Evolutionary conservation across 306 rosid genomes (phyloP).

Genomic region (Alnus rubra): DNA sequence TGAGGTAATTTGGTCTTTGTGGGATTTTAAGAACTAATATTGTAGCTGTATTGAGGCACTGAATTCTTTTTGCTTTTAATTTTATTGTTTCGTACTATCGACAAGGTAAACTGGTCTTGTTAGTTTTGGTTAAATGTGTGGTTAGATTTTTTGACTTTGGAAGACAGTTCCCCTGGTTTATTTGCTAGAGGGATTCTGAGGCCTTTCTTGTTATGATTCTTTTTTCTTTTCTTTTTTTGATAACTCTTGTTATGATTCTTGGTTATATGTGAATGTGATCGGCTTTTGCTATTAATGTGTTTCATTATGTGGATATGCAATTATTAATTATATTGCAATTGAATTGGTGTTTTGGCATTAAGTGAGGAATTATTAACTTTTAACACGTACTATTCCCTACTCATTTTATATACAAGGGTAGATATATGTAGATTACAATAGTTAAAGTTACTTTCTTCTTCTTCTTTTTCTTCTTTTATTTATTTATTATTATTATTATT

Average conservation of each 20-base stretch:
- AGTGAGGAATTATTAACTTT: too few relatives aligned
- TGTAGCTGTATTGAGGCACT: background rate
- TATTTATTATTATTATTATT: too few relatives aligned
- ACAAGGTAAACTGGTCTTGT: background rate
- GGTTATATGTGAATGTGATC: background rate
- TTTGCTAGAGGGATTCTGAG: background rate
- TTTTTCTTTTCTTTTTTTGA: too few relatives aligned
- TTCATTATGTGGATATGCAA: background rate
- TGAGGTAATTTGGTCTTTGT: slow-evolving; percentile 15
- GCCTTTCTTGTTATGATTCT: background rate
- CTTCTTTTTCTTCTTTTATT: too few relatives aligned
- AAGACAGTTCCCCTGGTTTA: background rate
- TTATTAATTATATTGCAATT: background rate
- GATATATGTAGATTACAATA: too few relatives aligned
- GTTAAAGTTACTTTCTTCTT: too few relatives aligned
- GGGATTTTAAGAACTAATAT: background rate
- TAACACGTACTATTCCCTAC: too few relatives aligned
- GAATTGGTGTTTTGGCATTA: background rate
- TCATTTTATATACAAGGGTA: too few relatives aligned
- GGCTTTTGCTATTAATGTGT: background rate
- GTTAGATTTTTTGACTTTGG: background rate
- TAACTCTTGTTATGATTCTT: background rate
- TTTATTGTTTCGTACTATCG: background rate
- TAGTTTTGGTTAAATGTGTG: background rate
- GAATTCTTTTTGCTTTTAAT: background rate